phyloP scores from a whole-genome alignment of 2,329 filamentous ascomycete species.

The Metarhizium rileyi region DNA sequence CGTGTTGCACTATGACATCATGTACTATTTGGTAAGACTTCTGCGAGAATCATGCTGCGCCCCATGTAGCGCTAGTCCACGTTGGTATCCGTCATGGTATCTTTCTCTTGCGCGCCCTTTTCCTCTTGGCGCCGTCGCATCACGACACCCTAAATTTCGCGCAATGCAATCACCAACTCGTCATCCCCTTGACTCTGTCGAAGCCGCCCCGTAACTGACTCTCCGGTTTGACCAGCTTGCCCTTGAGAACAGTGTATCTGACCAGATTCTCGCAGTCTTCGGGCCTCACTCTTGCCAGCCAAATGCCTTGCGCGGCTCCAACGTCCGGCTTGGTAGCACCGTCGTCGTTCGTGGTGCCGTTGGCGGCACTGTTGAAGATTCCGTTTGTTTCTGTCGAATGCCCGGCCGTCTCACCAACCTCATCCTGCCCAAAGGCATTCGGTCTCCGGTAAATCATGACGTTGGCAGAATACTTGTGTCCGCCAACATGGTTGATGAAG shows the following conservation, averaged over 20 bases:
- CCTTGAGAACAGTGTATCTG: constrained; percentile 79
- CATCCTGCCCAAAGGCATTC: constrained; percentile 46
- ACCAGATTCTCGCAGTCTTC: constrained; percentile 93
- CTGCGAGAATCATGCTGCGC: neutral
- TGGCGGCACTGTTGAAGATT: neutral
- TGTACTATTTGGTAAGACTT: neutral
- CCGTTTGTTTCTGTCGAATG: constrained; percentile 9
- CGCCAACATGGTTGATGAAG: constrained; percentile 92
- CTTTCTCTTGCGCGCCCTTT: neutral
- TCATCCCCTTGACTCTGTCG: constrained; percentile 66
- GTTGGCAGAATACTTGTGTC: constrained; percentile 94
- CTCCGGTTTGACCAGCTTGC: constrained; percentile 86
- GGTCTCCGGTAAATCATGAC: constrained; percentile 77
- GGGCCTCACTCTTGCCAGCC: constrained; percentile 75
- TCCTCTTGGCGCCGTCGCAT: neutral
- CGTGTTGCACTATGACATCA: neutral
- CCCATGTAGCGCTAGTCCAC: neutral
- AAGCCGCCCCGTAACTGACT: constrained; percentile 83
- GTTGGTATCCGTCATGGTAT: neutral
- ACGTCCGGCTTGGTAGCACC: constrained; percentile 21
- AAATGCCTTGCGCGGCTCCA: constrained; percentile 80
- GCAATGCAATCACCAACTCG: constrained; percentile 62
- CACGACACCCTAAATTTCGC: neutral
- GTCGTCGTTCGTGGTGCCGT: constrained; percentile 20
- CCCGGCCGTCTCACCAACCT: constrained; percentile 12